Percentiles rank a stretch among this genome's conserved stretches.
Evolutionary conservation across 129 eudicot species (phyloP).

Genomic region (Escallonia herrerae): DNA sequence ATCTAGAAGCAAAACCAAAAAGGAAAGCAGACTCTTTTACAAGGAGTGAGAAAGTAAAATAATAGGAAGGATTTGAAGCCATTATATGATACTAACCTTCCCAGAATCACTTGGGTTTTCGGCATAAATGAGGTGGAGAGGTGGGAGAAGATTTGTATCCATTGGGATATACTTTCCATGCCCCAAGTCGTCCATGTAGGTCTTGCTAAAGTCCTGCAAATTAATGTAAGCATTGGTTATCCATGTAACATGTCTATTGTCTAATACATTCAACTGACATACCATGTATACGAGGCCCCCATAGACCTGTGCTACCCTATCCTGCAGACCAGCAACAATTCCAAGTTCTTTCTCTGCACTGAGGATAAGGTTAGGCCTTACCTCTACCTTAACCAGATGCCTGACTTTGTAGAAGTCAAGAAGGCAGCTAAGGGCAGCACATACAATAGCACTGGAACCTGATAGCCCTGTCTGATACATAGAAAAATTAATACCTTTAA

Average conservation of each 20-base stretch:
- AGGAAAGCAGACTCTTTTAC: too few species aligned
- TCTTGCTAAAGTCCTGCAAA: conserved; percentile 71
- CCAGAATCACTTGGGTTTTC: conserved; percentile 99
- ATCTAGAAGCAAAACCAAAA: too few species aligned
- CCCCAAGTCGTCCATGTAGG: conserved; percentile 58
- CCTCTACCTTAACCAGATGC: conserved; percentile 62
- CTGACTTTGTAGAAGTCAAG: conserved; percentile 83
- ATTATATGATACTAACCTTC: conserved; percentile 47
- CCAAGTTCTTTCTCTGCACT: conserved; percentile 96
- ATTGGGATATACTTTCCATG: conserved; percentile 71
- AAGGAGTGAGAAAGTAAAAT: too few species aligned
- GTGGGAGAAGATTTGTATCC: conserved; percentile 77
- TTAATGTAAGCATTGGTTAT: not conserved
- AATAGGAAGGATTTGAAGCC: not conserved
- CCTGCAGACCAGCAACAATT: conserved; percentile 96
- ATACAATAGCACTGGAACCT: conserved; percentile 96
- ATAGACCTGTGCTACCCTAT: conserved; percentile 96
- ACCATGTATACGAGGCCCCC: conserved; percentile 97
- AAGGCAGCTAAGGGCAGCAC: conserved; percentile 96
- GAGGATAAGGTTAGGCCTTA: conserved; percentile 86
- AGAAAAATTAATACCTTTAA: not conserved
- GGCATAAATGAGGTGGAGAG: conserved; percentile 86
- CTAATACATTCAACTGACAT: conserved; percentile 1
- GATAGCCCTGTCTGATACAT: conserved; percentile 85
- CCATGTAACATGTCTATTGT: too few species aligned